A percentile compares a stretch with the other conserved stretches of the same genome.
Evolutionary conservation across 2,329 filamentous ascomycete species (phyloP).

Genomic region (Hypoxylon sp.): DNA sequence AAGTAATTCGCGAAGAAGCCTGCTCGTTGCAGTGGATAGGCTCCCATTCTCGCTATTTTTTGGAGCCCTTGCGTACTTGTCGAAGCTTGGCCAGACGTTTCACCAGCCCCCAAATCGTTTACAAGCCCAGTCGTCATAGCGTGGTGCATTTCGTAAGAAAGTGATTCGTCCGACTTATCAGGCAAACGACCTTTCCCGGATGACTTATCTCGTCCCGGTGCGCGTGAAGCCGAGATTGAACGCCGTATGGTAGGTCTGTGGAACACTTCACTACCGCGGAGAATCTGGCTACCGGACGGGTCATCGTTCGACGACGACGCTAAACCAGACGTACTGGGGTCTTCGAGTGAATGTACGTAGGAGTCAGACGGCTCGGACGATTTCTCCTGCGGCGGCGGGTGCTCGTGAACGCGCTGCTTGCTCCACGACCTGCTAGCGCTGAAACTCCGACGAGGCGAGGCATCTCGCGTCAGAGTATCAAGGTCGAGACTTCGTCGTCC

Average conservation of each 20-base stretch:
- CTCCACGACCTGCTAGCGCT: conserved; percentile 69
- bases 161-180: conserved; percentile 34
- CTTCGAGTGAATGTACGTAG: conserved; percentile 78
- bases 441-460: conserved; percentile 68
- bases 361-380: conserved; percentile 76
- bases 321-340: conserved; percentile 77
- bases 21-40: conserved; percentile 85
- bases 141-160: conserved; percentile 34
- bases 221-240: conserved; percentile 56
- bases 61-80: conserved; percentile 60
- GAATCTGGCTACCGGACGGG: conserved; percentile 89
- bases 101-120: conserved; percentile 47
- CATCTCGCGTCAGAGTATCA: conserved; percentile 57
- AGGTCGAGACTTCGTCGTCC: conserved; percentile 66
- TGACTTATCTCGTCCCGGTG: conserved; percentile 32
- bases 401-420: conserved; percentile 61
- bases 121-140: conserved; percentile 55
- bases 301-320: conserved; percentile 78
- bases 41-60: conserved; percentile 69
- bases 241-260: conserved; percentile 77
- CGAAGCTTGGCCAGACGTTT: conserved; percentile 44
- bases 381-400: conserved; percentile 60
- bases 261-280: conserved; percentile 89
- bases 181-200: conserved; percentile 30
- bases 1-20: conserved; percentile 86